Evolutionary conservation across 805 yeast species (phyloP).

Genomic region (Monosporozyma aerobia): DNA sequence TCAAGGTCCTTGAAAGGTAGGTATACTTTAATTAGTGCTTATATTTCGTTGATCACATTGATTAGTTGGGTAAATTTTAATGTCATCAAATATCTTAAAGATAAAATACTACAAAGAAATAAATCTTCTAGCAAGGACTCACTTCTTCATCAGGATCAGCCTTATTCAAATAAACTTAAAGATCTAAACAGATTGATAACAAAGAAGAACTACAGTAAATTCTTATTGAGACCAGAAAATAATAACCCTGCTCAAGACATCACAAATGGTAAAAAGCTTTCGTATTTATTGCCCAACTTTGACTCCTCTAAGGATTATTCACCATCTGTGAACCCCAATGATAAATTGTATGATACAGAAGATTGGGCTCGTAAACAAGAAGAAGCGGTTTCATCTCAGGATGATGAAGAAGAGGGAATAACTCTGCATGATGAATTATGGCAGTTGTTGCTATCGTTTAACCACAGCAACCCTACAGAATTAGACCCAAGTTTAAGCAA

Average conservation of each 20-base stretch:
- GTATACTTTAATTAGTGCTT: background rate
- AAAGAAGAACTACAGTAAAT: conserved; percentile 20
- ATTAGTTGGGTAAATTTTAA: background rate
- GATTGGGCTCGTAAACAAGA: background rate
- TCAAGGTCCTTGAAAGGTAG: background rate
- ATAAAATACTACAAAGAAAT: background rate
- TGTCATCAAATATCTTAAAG: background rate
- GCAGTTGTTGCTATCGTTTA: background rate
- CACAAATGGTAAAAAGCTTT: conserved; percentile 8
- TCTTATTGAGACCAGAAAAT: conserved; percentile 16
- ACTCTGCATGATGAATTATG: background rate
- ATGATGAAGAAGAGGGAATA: background rate
- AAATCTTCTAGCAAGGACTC: background rate
- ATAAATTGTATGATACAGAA: background rate
- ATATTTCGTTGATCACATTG: background rate
- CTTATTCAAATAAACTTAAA: background rate
- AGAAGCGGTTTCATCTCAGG: background rate
- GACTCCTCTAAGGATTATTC: conserved; percentile 15
- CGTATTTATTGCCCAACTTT: conserved; percentile 17
- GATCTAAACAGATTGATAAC: conserved; percentile 20
- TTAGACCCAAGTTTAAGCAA: background rate
- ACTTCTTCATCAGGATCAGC: background rate
- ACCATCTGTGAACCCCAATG: conserved; percentile 1
- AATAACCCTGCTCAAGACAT: conserved; percentile 3
- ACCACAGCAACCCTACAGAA: background rate